Evolutionary conservation across 2,329 filamentous ascomycete genomes (phyloP).

Genomic region (Raffaelea arxii): DNA sequence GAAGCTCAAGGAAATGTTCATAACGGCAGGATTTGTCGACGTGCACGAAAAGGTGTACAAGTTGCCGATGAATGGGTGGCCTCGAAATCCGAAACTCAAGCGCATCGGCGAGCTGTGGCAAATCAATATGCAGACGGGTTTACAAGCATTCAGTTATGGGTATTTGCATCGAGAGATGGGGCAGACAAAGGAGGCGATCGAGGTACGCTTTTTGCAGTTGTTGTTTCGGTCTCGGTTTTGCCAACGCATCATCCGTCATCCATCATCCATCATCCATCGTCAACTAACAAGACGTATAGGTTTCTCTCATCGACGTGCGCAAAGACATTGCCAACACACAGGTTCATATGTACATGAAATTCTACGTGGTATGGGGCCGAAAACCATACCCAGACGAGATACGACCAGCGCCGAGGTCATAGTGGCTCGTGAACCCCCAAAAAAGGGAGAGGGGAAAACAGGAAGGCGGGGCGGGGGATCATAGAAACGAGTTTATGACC

Average conservation of each 20-base stretch:
- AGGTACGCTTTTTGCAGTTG: constrained; percentile 24
- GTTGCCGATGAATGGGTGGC: constrained; percentile 25
- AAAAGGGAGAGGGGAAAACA: too few relatives aligned
- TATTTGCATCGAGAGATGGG: constrained; percentile 25
- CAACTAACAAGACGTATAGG: constrained; percentile 10
- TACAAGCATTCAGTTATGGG: constrained; percentile 21
- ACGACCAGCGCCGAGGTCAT: too few relatives aligned
- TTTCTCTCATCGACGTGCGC: constrained; percentile 38
- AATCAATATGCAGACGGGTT: constrained; percentile 17
- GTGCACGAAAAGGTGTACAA: constrained; percentile 18
- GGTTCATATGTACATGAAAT: constrained; percentile 38
- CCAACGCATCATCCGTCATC: too few relatives aligned
- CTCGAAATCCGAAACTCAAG: constrained; percentile 18
- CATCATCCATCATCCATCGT: too few relatives aligned
- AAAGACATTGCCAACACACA: constrained; percentile 33
- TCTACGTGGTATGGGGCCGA: constrained; percentile 41
- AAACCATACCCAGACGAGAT: constrained; percentile 26
- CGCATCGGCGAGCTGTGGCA: constrained; percentile 22
- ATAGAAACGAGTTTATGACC: too few relatives aligned
- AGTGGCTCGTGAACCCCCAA: too few relatives aligned
- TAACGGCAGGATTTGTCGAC: constrained; percentile 21
- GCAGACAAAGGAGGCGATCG: constrained; percentile 34
- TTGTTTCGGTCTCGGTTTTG: too few relatives aligned
- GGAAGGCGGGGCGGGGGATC: too few relatives aligned
- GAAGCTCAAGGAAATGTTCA: constrained; percentile 16